Conservation (phyloP, 2,329 filamentous ascomycete species). For the Fusarium hostae region DNA sequence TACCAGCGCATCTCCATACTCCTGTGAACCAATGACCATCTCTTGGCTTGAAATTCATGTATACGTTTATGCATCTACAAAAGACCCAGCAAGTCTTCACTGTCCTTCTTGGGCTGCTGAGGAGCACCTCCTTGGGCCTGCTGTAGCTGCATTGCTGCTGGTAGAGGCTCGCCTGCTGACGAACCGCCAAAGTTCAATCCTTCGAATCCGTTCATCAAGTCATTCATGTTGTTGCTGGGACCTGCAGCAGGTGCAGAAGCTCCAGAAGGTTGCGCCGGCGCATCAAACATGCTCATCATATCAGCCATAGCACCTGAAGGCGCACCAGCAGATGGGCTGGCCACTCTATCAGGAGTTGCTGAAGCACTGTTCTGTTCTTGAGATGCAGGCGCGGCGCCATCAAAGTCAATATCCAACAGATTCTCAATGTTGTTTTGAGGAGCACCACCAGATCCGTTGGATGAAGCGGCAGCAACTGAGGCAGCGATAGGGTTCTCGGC, state of each 20-base stretch:
- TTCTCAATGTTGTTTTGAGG: conserved; percentile 89
- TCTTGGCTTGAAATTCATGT: conserved; percentile 18
- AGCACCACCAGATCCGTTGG: conserved; percentile 66
- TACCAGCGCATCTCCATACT: conserved; percentile 32
- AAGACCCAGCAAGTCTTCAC: conserved; percentile 67
- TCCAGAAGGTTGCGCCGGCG: conserved; percentile 66
- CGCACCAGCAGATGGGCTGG: conserved; percentile 65
- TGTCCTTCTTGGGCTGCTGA: conserved; percentile 64
- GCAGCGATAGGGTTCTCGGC: conserved; percentile 95
- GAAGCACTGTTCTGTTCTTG: conserved; percentile 67
- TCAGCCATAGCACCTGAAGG: conserved; percentile 65
- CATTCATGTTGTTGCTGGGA: conserved; percentile 74
- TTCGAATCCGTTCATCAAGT: conserved; percentile 90
- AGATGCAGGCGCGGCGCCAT: conserved; percentile 91
- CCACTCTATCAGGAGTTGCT: conserved; percentile 75
- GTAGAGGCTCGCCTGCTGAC: conserved; percentile 67
- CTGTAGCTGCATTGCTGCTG: conserved; percentile 68
- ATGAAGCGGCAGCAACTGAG: conserved; percentile 77
- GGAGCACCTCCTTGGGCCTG: conserved; percentile 48
- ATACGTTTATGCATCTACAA: conserved; percentile 47
- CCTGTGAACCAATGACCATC: conserved; percentile 25
- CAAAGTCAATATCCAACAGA: conserved; percentile 94
- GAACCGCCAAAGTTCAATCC: conserved; percentile 78
- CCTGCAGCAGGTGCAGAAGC: conserved; percentile 48
- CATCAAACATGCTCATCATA: conserved; percentile 77